phyloP scores from a whole-genome alignment of 2,329 filamentous ascomycete genomes.

The Nakataea oryzae region DNA sequence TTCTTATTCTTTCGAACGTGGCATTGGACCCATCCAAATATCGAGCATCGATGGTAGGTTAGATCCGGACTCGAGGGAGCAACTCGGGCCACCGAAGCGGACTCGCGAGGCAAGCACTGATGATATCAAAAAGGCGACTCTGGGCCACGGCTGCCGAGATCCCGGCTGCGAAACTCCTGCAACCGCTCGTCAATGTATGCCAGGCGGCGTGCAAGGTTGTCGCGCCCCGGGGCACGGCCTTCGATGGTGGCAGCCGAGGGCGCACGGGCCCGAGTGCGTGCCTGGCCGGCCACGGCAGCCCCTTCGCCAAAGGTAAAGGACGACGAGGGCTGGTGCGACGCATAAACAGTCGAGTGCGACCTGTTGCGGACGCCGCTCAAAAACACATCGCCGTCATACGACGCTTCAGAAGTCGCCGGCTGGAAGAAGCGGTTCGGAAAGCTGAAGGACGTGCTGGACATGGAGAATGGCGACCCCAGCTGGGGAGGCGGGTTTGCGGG shows the following conservation, averaged over 20 bases:
- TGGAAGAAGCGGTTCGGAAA: constrained; percentile 48
- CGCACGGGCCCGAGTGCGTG: background rate
- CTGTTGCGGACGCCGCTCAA: constrained; percentile 22
- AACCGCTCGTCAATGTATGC: constrained; percentile 50
- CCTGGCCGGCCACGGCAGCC: background rate
- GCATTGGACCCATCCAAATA: too few relatives aligned
- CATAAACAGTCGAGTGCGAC: constrained; percentile 47
- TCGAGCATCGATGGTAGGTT: too few relatives aligned
- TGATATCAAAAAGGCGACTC: constrained; percentile 35
- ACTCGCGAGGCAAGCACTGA: background rate
- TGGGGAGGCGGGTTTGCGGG: constrained; percentile 23
- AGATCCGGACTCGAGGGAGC: too few relatives aligned
- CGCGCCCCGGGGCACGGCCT: constrained; percentile 16
- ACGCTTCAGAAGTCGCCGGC: constrained; percentile 15
- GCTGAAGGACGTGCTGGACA: constrained; percentile 40
- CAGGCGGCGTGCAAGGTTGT: constrained; percentile 39
- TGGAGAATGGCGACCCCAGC: constrained; percentile 49
- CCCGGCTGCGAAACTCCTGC: constrained; percentile 39
- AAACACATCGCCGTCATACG: background rate
- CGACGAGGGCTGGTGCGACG: background rate
- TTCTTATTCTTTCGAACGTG: too few relatives aligned
- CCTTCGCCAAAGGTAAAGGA: background rate
- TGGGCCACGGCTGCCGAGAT: constrained; percentile 29
- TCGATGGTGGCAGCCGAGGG: background rate
- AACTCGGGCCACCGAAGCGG: too few relatives aligned